Evolutionary conservation across 345 rosid species (phyloP).

Genomic region (Populus nigra): DNA sequence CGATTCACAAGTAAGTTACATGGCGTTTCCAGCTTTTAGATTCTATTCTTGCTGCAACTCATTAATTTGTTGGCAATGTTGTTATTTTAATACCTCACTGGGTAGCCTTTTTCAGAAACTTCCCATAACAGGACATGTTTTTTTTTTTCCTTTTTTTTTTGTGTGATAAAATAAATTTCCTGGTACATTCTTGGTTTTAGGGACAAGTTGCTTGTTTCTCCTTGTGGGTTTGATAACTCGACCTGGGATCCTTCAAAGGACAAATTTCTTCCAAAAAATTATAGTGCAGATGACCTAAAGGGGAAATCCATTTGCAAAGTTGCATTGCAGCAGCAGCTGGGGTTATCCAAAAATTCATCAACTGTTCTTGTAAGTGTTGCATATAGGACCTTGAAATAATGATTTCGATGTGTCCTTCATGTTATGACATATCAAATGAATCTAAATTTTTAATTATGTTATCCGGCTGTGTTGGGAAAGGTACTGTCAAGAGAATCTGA

Average conservation of each 20-base stretch:
- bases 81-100: not conserved
- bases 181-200: constrained; percentile 33
- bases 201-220: constrained; percentile 62
- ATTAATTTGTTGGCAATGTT: constrained; percentile 6
- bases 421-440: not conserved
- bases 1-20: constrained; percentile 46
- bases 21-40: not conserved
- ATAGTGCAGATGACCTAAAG: constrained; percentile 47
- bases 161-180: not conserved
- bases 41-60: not conserved
- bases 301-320: constrained; percentile 62
- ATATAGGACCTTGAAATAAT: not conserved
- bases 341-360: constrained; percentile 41
- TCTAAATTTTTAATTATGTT: not conserved
- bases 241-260: constrained; percentile 69
- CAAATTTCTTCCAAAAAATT: constrained; percentile 57
- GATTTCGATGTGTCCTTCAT: not conserved
- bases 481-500: not conserved
- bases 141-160: not conserved
- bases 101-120: not conserved
- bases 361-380: constrained; percentile 43
- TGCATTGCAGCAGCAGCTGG: constrained; percentile 48
- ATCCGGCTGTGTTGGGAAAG: not conserved
- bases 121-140: not conserved
- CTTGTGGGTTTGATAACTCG: constrained; percentile 53